These are phyloP conservation scores for Waitea zeae DNA, from an alignment of 1,284 basidiomycete species.

Conservation along the genomic window DNA sequence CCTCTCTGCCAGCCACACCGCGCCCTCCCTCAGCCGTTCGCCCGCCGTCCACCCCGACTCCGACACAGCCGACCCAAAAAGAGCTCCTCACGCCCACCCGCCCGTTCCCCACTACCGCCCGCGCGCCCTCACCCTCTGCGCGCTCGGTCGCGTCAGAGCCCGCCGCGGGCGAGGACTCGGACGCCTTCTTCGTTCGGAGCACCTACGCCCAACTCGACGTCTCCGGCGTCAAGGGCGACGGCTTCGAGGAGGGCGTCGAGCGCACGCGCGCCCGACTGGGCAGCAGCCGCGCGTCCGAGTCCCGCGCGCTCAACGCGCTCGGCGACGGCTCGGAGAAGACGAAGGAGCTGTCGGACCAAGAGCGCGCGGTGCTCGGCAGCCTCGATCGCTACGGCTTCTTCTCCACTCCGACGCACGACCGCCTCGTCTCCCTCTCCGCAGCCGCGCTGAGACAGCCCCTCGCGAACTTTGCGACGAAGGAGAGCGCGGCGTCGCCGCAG, in stretches of 20 bases:
- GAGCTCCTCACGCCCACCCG: too few species aligned
- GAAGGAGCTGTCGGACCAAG: conserved; percentile 40
- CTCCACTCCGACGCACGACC: conserved; percentile 55
- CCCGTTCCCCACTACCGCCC: too few species aligned
- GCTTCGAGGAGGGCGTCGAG: conserved; percentile 82
- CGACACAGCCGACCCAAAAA: too few species aligned
- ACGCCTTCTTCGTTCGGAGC: conserved; percentile 74
- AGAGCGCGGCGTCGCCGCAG: conserved; percentile 20
- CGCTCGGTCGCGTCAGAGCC: conserved; percentile 21
- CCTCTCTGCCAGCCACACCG: too few species aligned
- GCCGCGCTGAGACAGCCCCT: conserved; percentile 48
- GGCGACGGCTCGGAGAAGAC: conserved; percentile 39
- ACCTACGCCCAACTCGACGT: conserved; percentile 79
- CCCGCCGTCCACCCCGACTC: too few species aligned
- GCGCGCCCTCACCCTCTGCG: background rate
- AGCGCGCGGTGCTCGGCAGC: conserved; percentile 48
- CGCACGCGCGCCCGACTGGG: conserved; percentile 77
- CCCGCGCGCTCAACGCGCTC: conserved; percentile 34
- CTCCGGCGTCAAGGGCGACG: conserved; percentile 80
- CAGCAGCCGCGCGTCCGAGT: conserved; percentile 36
- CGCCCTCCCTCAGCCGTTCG: too few species aligned
- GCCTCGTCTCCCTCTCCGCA: conserved; percentile 50
- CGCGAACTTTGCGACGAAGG: conserved; percentile 24
- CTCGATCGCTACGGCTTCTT: conserved; percentile 87
- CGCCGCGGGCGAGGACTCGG: conserved; percentile 66